Evolutionary conservation across 2,329 filamentous ascomycete genomes (phyloP).

Genomic region (Ceratocystis lukuohia): DNA sequence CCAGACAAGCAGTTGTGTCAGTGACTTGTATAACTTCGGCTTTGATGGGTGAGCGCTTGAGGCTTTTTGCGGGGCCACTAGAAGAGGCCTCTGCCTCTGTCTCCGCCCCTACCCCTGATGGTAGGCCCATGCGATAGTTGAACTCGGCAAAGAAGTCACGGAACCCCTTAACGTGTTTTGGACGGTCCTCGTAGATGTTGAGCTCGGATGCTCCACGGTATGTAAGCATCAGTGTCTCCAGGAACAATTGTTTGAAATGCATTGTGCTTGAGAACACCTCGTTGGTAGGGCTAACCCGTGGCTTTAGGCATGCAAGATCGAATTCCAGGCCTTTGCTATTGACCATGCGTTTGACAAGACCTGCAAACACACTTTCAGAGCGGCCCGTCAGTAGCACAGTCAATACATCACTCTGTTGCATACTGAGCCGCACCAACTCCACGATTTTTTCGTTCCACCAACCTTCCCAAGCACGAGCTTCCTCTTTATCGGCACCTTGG

Average conservation of each 20-base stretch:
- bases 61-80: conserved; percentile 36
- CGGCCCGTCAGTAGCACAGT: conserved; percentile 81
- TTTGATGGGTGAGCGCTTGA: conserved; percentile 32
- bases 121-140: conserved; percentile 35
- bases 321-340: conserved; percentile 68
- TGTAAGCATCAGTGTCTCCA: conserved; percentile 70
- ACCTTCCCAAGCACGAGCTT: conserved; percentile 70
- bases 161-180: conserved; percentile 63
- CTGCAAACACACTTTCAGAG: conserved; percentile 60
- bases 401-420: conserved; percentile 70
- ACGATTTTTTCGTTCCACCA: conserved; percentile 95
- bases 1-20: conserved; percentile 58
- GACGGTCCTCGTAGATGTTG: conserved; percentile 55
- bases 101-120: conserved; percentile 22
- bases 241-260: conserved; percentile 79
- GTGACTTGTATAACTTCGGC: conserved; percentile 79
- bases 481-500: conserved; percentile 67
- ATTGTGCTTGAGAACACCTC: conserved; percentile 73
- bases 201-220: conserved; percentile 76
- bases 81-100: conserved; percentile 30
- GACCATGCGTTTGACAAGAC: conserved; percentile 70
- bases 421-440: conserved; percentile 66
- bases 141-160: conserved; percentile 69
- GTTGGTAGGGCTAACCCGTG: conserved; percentile 63
- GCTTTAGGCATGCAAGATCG: conserved; percentile 80